Evolutionary conservation across 2,329 filamentous ascomycete genomes (phyloP), one percentile per base, ranked within the genome.

Genomic region (Aaosphaeria pasadenensis): DNA sequence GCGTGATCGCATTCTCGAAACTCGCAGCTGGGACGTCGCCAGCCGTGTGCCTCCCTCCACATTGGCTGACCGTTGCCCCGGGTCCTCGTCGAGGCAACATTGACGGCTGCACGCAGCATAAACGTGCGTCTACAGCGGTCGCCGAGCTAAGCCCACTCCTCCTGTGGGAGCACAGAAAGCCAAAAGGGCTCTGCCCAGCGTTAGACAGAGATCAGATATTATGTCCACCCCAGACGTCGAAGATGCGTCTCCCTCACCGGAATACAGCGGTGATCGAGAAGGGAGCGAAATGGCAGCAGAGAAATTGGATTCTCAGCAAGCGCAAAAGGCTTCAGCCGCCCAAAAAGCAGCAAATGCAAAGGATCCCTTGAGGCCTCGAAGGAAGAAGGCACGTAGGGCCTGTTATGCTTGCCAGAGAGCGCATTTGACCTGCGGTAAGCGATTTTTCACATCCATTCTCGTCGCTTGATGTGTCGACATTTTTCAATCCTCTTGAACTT

Each of bases 381-480:
- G 94, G 64, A 99, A 97, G 79, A 99, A 99, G 80, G 94, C 94
- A 35, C 84, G 92, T 59, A 82, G 94, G 70, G 94, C 94, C 49
- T 99, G 94, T 73, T 96, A 88, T 81, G 92, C 94, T 55, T 99
- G 94, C 73, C 94, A 99, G 75, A 82, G 92, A 72, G 94, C 94
- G 54, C 94, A 99, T 81, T 77, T 99, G 69, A 99, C 94, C 56
- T 99, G 94, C 77, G 92, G 94, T 97, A 88, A 82, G 91, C 85
- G 47, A 49, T 28, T 9, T 11, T 43, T 9, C 24, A 24, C 2
- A n/a, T 36, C 33, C 33, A 9, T 36, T 36, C 33, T 36, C 33
- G 9, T n/a, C 33, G 9, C 33, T 36, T 32, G 17, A 24, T 24
- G 17, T 24, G 17, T 24, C 17, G 17, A 24, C 17, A 24, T 24